phyloP scores from a whole-genome alignment of 2,329 filamentous ascomycete species.

The Aspergillus spinulosporus region DNA sequence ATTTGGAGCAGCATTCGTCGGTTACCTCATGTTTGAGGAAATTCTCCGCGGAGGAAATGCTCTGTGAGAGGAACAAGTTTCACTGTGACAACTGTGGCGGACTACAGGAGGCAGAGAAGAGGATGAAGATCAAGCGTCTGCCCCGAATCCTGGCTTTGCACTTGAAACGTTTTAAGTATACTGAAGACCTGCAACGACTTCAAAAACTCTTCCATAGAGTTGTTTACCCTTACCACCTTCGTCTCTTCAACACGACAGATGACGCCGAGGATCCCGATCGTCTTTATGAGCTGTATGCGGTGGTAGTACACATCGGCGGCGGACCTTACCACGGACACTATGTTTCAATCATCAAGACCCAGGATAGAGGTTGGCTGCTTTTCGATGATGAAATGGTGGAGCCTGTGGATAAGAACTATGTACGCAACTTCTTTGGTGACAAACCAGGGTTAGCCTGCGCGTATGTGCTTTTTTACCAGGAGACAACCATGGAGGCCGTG shows the following conservation, averaged over 20 bases:
- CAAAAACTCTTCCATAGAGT: slow-evolving; percentile 97
- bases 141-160: slow-evolving; percentile 90
- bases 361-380: slow-evolving; percentile 90
- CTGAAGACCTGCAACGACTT: slow-evolving; percentile 86
- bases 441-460: slow-evolving; percentile 87
- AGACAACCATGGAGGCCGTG: slow-evolving; percentile 71
- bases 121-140: slow-evolving; percentile 97
- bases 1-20: slow-evolving; percentile 90
- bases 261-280: slow-evolving; percentile 91
- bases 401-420: slow-evolving; percentile 93
- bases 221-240: slow-evolving; percentile 93
- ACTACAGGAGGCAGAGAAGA: slow-evolving; percentile 94
- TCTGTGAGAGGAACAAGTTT: slow-evolving; percentile 98
- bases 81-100: slow-evolving; percentile 97
- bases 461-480: slow-evolving; percentile 97
- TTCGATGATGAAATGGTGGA: slow-evolving; percentile 99
- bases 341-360: slow-evolving; percentile 95
- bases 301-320: slow-evolving; percentile 94
- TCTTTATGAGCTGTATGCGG: slow-evolving; percentile 93
- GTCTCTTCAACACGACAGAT: slow-evolving; percentile 96
- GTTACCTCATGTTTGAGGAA: slow-evolving; percentile 93
- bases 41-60: slow-evolving; percentile 97
- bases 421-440: slow-evolving; percentile 95
- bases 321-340: slow-evolving; percentile 98
- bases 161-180: slow-evolving; percentile 97